Conservation (phyloP, 2,329 filamentous ascomycete genomes). For the Alternaria angustiovoidea region DNA sequence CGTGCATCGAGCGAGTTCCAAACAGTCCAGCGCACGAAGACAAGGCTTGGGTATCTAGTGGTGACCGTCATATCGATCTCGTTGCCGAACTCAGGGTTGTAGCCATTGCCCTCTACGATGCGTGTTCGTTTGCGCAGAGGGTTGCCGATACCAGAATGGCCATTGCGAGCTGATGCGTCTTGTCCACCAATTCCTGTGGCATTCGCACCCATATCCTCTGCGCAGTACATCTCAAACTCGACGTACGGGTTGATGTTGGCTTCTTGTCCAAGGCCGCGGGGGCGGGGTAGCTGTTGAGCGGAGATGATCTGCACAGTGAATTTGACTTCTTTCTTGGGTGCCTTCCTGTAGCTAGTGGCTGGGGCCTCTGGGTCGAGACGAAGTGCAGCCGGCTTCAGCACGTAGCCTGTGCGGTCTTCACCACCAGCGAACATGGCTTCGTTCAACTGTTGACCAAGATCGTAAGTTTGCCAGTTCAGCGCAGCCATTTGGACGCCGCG, state of each 20-base stretch:
- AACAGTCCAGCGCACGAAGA: slow-evolving; percentile 93
- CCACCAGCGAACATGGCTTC: slow-evolving; percentile 97
- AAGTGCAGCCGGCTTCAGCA: slow-evolving; percentile 88
- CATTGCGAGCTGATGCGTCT: slow-evolving; percentile 69
- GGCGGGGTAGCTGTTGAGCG: slow-evolving; percentile 91
- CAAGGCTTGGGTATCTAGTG: slow-evolving; percentile 92
- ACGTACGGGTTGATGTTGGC: slow-evolving; percentile 89
- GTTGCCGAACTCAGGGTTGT: slow-evolving; percentile 88
- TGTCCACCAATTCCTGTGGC: slow-evolving; percentile 72
- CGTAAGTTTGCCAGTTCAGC: slow-evolving; percentile 98
- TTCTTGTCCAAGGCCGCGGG: slow-evolving; percentile 73
- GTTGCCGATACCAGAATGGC: slow-evolving; percentile 71
- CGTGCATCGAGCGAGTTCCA: slow-evolving; percentile 83
- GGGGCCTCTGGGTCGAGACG: slow-evolving; percentile 56
- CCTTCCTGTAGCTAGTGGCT: slow-evolving; percentile 65
- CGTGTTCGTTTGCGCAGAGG: slow-evolving; percentile 81
- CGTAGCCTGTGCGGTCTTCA: slow-evolving; percentile 86
- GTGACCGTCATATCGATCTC: slow-evolving; percentile 81
- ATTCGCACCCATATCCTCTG: slow-evolving; percentile 87
- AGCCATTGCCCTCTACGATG: slow-evolving; percentile 86
- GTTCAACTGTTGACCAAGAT: slow-evolving; percentile 94
- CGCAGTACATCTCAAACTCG: slow-evolving; percentile 92
- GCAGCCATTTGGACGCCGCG: slow-evolving; percentile 97
- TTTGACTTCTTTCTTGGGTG: slow-evolving; percentile 80
- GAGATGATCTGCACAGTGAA: slow-evolving; percentile 92